Percentiles rank a stretch among this genome's conserved stretches.
Conservation (phyloP, 2,329 filamentous ascomycete species). For the Sarocladiaceae sp. region DNA sequence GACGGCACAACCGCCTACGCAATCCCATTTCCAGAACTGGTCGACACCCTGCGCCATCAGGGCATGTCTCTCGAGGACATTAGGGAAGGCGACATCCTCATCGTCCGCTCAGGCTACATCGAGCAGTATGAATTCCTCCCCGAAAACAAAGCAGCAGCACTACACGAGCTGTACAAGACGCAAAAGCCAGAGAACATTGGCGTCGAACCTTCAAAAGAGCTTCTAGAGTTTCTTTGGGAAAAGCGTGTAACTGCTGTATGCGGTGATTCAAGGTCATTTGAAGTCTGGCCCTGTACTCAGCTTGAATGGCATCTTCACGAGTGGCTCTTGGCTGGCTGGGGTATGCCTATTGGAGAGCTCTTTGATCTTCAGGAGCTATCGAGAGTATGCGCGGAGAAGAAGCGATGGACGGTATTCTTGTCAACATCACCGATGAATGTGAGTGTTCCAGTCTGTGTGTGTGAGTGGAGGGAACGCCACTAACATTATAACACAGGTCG, state of each 20-base stretch:
- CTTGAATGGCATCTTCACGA: slow-evolving; percentile 18
- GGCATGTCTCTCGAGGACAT: slow-evolving; percentile 10
- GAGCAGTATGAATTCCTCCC: slow-evolving; percentile 16
- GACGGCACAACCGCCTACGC: slow-evolving; percentile 15
- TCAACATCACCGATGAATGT: slow-evolving; percentile 16
- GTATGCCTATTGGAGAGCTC: slow-evolving; percentile 18
- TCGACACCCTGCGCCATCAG: slow-evolving; percentile 13
- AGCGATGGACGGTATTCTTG: slow-evolving; percentile 15
- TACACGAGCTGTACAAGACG: slow-evolving; percentile 15
- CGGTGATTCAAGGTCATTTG: slow-evolving; percentile 34
- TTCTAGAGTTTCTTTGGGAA: slow-evolving; percentile 37
- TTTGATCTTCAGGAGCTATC: slow-evolving; percentile 16
- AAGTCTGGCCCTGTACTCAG: slow-evolving; percentile 28
- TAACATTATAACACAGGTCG: slow-evolving; percentile 5
- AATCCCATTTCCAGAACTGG: slow-evolving; percentile 15
- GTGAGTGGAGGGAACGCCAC: not conserved
- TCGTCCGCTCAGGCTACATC: slow-evolving; percentile 18
- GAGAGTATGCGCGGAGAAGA: slow-evolving; percentile 6
- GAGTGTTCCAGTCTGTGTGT: not conserved
- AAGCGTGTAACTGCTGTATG: slow-evolving; percentile 36
- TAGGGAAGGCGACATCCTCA: slow-evolving; percentile 15
- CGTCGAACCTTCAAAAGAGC: slow-evolving; percentile 29
- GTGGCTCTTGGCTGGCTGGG: slow-evolving; percentile 17
- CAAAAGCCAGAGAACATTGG: slow-evolving; percentile 24
- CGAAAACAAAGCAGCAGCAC: slow-evolving; percentile 12